Conservation (phyloP, 2,329 filamentous ascomycete species). For the Aspergillus piperis region DNA sequence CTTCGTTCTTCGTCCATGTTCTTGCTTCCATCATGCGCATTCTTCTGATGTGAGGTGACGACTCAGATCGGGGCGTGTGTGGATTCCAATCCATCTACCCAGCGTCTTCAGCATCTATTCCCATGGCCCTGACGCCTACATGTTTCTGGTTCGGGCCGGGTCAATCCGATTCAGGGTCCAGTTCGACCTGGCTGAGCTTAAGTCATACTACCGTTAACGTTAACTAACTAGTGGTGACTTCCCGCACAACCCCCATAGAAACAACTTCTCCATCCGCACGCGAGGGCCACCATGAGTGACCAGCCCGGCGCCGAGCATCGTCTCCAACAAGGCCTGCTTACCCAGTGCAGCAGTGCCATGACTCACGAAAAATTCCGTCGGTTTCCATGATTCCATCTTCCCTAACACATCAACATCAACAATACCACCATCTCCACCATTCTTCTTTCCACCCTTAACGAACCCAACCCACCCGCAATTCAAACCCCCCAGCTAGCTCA, state of each 20-base stretch:
- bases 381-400: background rate
- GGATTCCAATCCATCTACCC: too few species aligned
- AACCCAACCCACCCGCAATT: background rate
- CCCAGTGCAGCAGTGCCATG: background rate
- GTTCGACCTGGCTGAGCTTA: too few species aligned
- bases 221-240: background rate
- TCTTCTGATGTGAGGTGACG: too few species aligned
- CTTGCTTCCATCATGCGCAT: too few species aligned
- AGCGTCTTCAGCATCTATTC: too few species aligned
- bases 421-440: background rate
- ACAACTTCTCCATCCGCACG: too few species aligned
- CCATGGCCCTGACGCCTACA: too few species aligned
- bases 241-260: background rate
- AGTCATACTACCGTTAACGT: too few species aligned
- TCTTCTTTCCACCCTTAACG: background rate
- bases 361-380: background rate
- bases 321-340: background rate
- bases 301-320: background rate
- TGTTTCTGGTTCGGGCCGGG: too few species aligned
- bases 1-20: too few species aligned
- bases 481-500: background rate
- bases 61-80: too few species aligned
- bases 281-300: background rate
- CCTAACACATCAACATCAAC: background rate
- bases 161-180: too few species aligned